Percentiles rank a stretch among this genome's conserved stretches.
phyloP scores from a whole-genome alignment of 352 stramenopile species.

The Phytopythium kandeliae region DNA sequence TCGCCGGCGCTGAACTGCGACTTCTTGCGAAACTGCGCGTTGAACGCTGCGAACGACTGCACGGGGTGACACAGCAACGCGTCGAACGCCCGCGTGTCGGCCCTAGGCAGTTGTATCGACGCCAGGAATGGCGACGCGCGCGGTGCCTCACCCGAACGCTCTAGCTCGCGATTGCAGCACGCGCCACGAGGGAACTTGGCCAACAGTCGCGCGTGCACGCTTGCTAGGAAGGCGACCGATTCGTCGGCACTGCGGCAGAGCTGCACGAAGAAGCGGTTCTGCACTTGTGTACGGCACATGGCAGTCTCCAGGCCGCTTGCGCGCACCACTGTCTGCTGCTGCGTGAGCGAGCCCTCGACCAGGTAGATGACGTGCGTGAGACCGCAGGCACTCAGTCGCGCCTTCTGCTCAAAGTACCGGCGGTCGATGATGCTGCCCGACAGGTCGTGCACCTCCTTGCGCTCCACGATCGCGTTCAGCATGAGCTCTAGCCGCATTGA shows the following conservation, averaged over 20 bases:
- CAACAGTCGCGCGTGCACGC: conserved; percentile 59
- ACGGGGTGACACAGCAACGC: conserved; percentile 41
- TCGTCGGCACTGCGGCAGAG: conserved; percentile 72
- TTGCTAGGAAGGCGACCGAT: conserved; percentile 62
- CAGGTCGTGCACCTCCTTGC: conserved; percentile 75
- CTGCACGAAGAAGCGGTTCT: conserved; percentile 83
- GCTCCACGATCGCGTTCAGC: conserved; percentile 79
- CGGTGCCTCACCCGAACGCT: not conserved
- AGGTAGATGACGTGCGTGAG: conserved; percentile 82
- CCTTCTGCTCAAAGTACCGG: conserved; percentile 78
- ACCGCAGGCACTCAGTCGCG: conserved; percentile 49
- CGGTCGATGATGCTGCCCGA: conserved; percentile 82
- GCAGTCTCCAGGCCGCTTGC: conserved; percentile 56
- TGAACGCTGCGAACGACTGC: conserved; percentile 55
- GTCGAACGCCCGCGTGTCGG: conserved; percentile 11
- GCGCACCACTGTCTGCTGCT: conserved; percentile 67
- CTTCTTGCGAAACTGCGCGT: conserved; percentile 73
- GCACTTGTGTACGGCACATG: conserved; percentile 73
- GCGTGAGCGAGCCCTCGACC: conserved; percentile 70
- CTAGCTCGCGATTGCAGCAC: conserved; percentile 30
- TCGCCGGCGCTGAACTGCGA: conserved; percentile 61
- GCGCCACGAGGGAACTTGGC: conserved; percentile 34
- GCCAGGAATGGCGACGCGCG: conserved; percentile 14
- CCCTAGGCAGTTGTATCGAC: not conserved
- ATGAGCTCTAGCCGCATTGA: conserved; percentile 45